Evolutionary conservation across 345 rosid species (phyloP).

Genomic region (Bruguiera gymnorhiza): DNA sequence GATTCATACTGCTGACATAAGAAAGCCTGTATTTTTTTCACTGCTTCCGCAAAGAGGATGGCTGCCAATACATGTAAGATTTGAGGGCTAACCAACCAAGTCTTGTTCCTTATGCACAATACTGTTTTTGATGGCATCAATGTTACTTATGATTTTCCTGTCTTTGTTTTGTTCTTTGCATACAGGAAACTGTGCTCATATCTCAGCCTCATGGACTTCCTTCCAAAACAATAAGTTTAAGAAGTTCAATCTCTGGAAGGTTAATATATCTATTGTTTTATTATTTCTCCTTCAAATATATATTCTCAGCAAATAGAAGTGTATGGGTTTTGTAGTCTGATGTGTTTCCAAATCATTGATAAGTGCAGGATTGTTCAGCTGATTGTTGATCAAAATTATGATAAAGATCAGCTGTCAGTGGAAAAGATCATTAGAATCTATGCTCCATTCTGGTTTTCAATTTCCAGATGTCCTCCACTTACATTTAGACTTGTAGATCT

Average conservation of each 20-base stretch:
- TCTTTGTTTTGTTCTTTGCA: constrained; percentile 14
- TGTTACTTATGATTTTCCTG: not conserved
- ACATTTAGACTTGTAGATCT: constrained; percentile 55
- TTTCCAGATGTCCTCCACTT: constrained; percentile 85
- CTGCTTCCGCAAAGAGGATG: constrained; percentile 87
- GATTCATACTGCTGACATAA: constrained; percentile 67
- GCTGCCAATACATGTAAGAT: constrained; percentile 71
- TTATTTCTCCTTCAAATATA: no score
- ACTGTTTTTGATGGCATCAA: constrained; percentile 7
- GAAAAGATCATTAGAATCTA: constrained; percentile 71
- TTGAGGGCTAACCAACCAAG: constrained; percentile 9
- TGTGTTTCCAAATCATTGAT: constrained; percentile 14
- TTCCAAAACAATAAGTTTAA: constrained; percentile 68
- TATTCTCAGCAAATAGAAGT: constrained; percentile 8
- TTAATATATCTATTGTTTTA: constrained; percentile 24
- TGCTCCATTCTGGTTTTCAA: constrained; percentile 87
- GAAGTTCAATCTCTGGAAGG: constrained; percentile 93
- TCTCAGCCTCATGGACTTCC: constrained; percentile 77
- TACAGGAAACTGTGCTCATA: constrained; percentile 83
- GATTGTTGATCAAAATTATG: constrained; percentile 77
- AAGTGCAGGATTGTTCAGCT: constrained; percentile 75
- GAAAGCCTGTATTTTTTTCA: constrained; percentile 65
- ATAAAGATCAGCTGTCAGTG: constrained; percentile 49
- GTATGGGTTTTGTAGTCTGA: constrained; percentile 23
- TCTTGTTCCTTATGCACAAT: not conserved